Percentiles rank a stretch among this genome's conserved stretches.
Conservation (phyloP, 495 filamentous ascomycete species). For the Xylaria cubensis region DNA sequence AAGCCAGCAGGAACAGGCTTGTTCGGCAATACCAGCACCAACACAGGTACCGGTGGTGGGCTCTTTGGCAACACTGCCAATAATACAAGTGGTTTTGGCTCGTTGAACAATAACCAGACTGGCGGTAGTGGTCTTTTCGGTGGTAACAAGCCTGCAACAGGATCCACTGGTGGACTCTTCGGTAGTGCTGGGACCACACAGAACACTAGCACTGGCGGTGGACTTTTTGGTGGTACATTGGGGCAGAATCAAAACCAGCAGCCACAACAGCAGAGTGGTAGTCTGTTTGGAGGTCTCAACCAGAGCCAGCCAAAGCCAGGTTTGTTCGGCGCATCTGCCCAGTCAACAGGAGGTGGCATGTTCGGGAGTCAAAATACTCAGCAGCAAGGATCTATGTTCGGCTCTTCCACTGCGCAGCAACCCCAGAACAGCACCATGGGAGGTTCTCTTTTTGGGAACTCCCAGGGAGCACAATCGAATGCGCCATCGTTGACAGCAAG, state of each 20-base stretch:
- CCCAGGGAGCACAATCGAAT: constrained; percentile 43
- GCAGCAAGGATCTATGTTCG: constrained; percentile 54
- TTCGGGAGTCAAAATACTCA: constrained; percentile 65
- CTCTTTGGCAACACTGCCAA: constrained; percentile 50
- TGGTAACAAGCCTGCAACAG: constrained; percentile 57
- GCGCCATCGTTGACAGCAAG: constrained; percentile 77
- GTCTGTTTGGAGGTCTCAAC: constrained; percentile 53
- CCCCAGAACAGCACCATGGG: constrained; percentile 54
- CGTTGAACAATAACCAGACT: constrained; percentile 41
- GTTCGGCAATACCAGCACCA: constrained; percentile 47
- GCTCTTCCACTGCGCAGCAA: constrained; percentile 48
- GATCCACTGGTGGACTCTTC: constrained; percentile 53
- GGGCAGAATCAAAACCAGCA: constrained; percentile 60
- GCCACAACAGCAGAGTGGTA: constrained; percentile 56
- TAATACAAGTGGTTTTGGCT: constrained; percentile 41
- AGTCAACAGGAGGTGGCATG: constrained; percentile 58
- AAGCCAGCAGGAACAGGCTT: constrained; percentile 47
- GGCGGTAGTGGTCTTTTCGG: constrained; percentile 69
- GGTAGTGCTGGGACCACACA: constrained; percentile 46
- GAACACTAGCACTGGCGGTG: constrained; percentile 49
- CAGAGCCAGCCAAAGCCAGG: constrained; percentile 50
- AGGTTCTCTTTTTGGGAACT: constrained; percentile 48
- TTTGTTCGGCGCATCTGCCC: constrained; percentile 49
- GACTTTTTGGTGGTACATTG: constrained; percentile 58
- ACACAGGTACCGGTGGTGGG: constrained; percentile 51